phyloP scores from a whole-genome alignment of 2,329 filamentous ascomycete genomes.

The Cercospora citrullina region DNA sequence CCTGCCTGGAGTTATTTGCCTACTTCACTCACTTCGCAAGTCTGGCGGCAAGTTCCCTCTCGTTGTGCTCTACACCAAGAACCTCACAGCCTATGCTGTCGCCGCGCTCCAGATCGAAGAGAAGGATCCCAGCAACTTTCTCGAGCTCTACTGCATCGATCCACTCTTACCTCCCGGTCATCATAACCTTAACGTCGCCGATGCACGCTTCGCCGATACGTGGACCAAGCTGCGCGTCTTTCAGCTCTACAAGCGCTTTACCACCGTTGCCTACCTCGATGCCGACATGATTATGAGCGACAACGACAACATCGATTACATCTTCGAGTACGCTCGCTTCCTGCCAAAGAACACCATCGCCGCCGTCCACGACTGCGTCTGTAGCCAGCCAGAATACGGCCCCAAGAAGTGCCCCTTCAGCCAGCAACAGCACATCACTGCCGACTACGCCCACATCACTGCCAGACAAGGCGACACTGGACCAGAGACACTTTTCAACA shows the following conservation, averaged over 20 bases:
- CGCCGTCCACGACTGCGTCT: conserved; percentile 54
- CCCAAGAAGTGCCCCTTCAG: conserved; percentile 52
- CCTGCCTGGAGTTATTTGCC: conserved; percentile 52
- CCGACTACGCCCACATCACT: conserved; percentile 43
- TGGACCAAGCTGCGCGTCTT: neutral
- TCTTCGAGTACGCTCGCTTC: neutral
- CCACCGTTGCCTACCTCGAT: neutral
- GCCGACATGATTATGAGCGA: neutral
- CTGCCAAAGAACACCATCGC: conserved; percentile 37
- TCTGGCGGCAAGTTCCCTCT: conserved; percentile 49
- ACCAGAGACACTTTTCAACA: conserved; percentile 47
- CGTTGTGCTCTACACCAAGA: conserved; percentile 51
- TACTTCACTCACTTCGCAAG: conserved; percentile 50
- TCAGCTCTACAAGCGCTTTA: neutral
- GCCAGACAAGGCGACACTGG: neutral
- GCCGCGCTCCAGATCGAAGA: conserved; percentile 47
- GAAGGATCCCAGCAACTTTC: conserved; percentile 43
- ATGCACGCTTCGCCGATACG: neutral
- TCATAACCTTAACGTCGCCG: neutral
- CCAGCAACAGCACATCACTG: conserved; percentile 37
- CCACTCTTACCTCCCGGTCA: neutral
- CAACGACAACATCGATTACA: neutral
- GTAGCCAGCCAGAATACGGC: conserved; percentile 46
- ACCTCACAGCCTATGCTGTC: conserved; percentile 42
- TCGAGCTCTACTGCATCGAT: conserved; percentile 29